Evolutionary conservation across 768 basidiomycete species (phyloP), one percentile per base, ranked within the genome.

Genomic region (Fistulinella prunicolor): DNA sequence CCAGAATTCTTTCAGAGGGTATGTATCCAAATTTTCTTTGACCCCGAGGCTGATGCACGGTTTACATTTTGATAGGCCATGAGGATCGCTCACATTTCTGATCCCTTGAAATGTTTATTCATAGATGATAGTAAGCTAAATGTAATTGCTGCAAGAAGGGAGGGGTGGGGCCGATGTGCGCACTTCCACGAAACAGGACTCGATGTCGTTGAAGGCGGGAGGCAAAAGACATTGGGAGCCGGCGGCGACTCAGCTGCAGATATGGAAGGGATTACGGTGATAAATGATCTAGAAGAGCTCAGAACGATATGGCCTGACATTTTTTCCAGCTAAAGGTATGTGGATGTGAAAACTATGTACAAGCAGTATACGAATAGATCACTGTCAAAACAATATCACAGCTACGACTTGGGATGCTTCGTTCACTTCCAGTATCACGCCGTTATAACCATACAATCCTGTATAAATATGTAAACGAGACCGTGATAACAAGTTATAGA

Each of bases 401-500:
- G 84, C 73, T 16, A 85, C 78, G 22, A 93, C 84, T 57, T 89
- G 87, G 3, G 85, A 89, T 19, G 81, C 75, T 54, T 88, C 85
- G 10, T 86, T 82, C 12, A 86, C 85, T 58, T 93, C 91, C 23
- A 91, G 65, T 42, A 91, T 82, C 36, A 89, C 78, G 20, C 91
- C 89, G 50, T 90, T 84, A 58, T 88, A 91, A 24, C 89, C 89
- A 50, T 87, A 73, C 17, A 90, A 56, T 47, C 55, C 54, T 62
- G 46, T 46, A 20, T 38, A 6, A 44, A 17, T 34, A 19, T 46
- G 36, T 41, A 12, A 47, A 34, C 30, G 39, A 41, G n/a, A 14
- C n/a, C 17, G n/a, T 39, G n/a, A 36, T 30, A 19, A 29, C 44
- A 42, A 39, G 3, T 12, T 4, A 41, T 9, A 41, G 22, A 42